These are phyloP conservation scores for Pleurotus tuber-regium DNA, from an alignment of 768 basidiomycete genomes.

Conservation along the genomic window DNA sequence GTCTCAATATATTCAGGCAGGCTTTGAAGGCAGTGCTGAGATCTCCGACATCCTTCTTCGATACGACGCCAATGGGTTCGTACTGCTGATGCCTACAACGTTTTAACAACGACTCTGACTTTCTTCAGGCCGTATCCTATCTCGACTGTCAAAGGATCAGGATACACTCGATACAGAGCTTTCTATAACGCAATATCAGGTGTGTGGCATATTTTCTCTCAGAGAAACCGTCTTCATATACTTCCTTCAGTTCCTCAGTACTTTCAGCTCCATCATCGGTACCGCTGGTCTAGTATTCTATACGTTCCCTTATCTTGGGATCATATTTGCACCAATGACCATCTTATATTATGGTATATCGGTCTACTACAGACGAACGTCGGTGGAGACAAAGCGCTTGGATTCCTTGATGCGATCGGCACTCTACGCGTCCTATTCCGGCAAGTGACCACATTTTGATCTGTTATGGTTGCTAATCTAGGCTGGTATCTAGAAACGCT, in stretches of 20 bases:
- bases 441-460: too few species aligned
- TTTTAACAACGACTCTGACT: background rate
- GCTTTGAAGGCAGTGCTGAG: constrained; percentile 56
- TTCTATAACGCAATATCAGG: constrained; percentile 45
- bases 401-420: constrained; percentile 61
- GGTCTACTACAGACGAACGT: constrained; percentile 56
- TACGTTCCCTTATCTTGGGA: constrained; percentile 64
- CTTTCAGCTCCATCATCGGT: constrained; percentile 46
- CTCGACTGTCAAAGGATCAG: constrained; percentile 60
- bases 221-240: background rate
- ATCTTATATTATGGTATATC: constrained; percentile 52
- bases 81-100: background rate
- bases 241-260: constrained; percentile 35
- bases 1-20: constrained; percentile 50
- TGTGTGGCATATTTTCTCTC: constrained; percentile 15
- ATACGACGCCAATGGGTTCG: constrained; percentile 67
- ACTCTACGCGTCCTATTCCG: constrained; percentile 57
- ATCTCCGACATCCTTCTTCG: constrained; percentile 67
- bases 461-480: too few species aligned
- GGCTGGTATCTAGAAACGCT: constrained; percentile 60
- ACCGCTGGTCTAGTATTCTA: constrained; percentile 62
- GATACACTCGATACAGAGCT: constrained; percentile 54
- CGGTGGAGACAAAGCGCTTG: constrained; percentile 63
- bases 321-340: constrained; percentile 53
- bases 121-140: constrained; percentile 51